Evolutionary conservation across 1,139 yeast genomes (phyloP), one percentile per base, ranked within the genome.

Genomic region (Scheffersomyces parashehatae): DNA sequence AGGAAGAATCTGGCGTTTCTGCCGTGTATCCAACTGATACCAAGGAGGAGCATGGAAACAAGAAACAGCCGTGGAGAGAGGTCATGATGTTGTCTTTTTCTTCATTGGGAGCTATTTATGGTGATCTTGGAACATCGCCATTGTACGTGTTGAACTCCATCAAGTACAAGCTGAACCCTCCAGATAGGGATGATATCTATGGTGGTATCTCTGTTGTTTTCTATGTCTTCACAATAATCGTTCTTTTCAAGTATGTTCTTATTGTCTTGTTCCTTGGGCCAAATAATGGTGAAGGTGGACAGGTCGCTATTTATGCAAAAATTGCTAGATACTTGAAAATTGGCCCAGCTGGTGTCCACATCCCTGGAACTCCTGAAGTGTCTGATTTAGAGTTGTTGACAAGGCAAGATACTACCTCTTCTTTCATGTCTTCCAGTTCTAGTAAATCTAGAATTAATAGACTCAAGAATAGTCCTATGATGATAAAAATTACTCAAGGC

Each of bases 101-200:
- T 3, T 68, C 77, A 2, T 63, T 81, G 34, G 85, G 85, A 28
- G 80, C 82, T 11, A 77, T 81, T 39, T 81, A 80, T 55, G 85
- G 86, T 47, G 85, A 81, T 58, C 62, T 81, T 42, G 84, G 83
- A 29, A 81, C 85, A 4, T 77, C 83, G 10, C 85, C 85, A 1
- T 62, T 81, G 45, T 81, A 81, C 55, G 77, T 73, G 9, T 59
- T 75, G 48, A 68, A 77, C 45, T 68, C 81, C 12, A 68, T 79
- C 45, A 68, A 73, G 43, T 65, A 65, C 50, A 53, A 60, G 3
- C 51, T 63, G 20, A 46, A 49, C 9, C 62, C 67, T 4, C 71
- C 75, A 2, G 62, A 63, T 8, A 48, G 59, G 37, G 64, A 67
- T 2, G 81, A 79, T 37, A 53, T 78, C 16, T 65, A 73, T 41